Percentiles rank a stretch among this genome's conserved stretches.
These are phyloP conservation scores for Withania somnifera DNA, from an alignment of 305 asterid genomes.

Conservation along the genomic window DNA sequence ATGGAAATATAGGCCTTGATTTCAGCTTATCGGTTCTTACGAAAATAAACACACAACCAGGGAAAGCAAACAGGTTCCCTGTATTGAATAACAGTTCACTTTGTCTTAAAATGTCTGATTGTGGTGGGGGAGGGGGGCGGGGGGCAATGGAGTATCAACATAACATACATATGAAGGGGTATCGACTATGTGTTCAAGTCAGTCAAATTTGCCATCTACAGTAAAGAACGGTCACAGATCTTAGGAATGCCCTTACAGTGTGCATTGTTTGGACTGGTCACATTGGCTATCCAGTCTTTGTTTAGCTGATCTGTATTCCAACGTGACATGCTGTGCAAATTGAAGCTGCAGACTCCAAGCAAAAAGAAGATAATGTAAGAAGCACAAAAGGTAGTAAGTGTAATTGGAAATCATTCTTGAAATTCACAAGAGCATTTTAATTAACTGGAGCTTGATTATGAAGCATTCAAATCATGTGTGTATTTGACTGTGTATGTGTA, in stretches of 20 bases:
- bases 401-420: neutral
- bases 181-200: neutral
- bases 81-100: neutral
- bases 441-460: neutral
- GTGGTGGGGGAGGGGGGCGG: too few species aligned
- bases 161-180: neutral
- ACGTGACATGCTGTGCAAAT: conserved; percentile 6
- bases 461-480: neutral
- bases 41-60: neutral
- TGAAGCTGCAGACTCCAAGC: conserved; percentile 5
- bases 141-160: neutral
- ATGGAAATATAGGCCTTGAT: neutral
- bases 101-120: neutral
- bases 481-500: neutral
- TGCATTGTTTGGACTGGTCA: conserved; percentile 2
- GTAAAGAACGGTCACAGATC: neutral
- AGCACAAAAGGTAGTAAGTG: neutral
- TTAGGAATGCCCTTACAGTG: neutral
- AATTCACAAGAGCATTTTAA: neutral
- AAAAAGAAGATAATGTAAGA: neutral
- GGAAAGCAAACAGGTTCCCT: neutral
- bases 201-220: neutral
- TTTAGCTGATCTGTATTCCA: conserved; percentile 6
- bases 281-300: neutral
- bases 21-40: neutral